Percentiles rank a stretch among this genome's conserved stretches.
Evolutionary conservation across 163 green algal genomes (phyloP).

Genomic region (Scenedesmus sp.): DNA sequence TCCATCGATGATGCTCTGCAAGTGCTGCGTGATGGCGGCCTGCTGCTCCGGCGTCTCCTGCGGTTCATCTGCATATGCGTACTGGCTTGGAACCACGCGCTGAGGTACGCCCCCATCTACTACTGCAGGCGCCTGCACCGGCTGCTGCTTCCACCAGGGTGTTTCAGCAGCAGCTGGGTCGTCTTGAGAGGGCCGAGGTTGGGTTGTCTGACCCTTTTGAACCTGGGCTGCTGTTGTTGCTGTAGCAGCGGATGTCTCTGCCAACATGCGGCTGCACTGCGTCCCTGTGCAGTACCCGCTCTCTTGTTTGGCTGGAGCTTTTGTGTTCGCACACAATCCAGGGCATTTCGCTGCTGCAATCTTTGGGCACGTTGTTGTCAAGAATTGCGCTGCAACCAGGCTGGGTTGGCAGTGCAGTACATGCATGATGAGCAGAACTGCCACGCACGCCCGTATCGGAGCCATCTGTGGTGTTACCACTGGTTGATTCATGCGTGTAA

Average conservation of each 20-base stretch:
- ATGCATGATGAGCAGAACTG: neutral
- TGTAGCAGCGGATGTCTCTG: neutral
- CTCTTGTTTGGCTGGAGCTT: neutral
- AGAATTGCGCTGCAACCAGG: neutral
- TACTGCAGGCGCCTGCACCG: neutral
- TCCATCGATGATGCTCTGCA: neutral
- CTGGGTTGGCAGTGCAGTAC: neutral
- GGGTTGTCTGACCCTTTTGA: neutral
- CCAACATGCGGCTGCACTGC: neutral
- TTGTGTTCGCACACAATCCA: neutral
- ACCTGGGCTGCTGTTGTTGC: neutral
- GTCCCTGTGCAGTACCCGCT: neutral
- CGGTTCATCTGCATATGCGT: neutral
- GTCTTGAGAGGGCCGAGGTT: neutral
- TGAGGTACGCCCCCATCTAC: neutral
- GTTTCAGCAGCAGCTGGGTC: neutral
- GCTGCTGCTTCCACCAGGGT: neutral
- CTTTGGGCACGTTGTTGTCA: conserved; percentile 6
- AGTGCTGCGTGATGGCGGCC: neutral
- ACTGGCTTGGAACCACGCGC: neutral
- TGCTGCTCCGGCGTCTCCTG: neutral
- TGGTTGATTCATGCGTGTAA: neutral
- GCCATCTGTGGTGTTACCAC: neutral
- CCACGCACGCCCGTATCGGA: neutral
- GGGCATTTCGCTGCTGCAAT: neutral